Evolutionary conservation across 1,139 yeast species (phyloP).

Genomic region (Saccharomyces hybrid): DNA sequence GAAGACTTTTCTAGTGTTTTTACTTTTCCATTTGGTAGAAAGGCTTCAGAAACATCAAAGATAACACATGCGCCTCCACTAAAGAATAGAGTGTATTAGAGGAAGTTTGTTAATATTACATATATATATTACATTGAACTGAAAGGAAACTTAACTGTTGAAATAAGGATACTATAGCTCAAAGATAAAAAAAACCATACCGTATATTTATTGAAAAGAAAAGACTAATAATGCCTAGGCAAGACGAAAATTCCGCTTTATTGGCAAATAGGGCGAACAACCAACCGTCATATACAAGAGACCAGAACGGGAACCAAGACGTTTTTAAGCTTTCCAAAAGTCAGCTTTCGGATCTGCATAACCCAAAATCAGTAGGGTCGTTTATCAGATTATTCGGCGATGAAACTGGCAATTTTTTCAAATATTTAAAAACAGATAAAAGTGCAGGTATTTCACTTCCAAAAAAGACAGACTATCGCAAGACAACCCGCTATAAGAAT

Average conservation of each 20-base stretch:
- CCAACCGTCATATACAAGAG: not conserved
- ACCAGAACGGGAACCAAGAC: not conserved
- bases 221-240: not conserved
- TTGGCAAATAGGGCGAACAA: not conserved
- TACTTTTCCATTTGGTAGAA: not conserved
- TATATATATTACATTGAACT: not conserved
- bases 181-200: too few relatives aligned
- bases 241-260: not conserved
- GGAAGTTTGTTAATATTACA: not conserved
- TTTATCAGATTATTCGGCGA: slow-evolving; percentile 14
- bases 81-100: not conserved
- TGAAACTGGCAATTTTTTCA: slow-evolving; percentile 19
- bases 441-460: slow-evolving; percentile 39
- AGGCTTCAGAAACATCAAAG: not conserved
- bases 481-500: slow-evolving; percentile 33
- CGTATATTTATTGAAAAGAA: not conserved
- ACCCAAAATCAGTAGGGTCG: slow-evolving; percentile 31
- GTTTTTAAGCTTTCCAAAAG: not conserved
- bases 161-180: too few relatives aligned
- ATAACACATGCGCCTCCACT: not conserved
- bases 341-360: slow-evolving; percentile 28
- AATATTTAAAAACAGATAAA: slow-evolving; percentile 37
- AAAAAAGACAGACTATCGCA: slow-evolving; percentile 14
- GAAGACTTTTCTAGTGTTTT: not conserved
- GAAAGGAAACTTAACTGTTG: not conserved